Evolutionary conservation across 2,329 filamentous ascomycete genomes (phyloP).

Genomic region (Epichloe gansuensis): DNA sequence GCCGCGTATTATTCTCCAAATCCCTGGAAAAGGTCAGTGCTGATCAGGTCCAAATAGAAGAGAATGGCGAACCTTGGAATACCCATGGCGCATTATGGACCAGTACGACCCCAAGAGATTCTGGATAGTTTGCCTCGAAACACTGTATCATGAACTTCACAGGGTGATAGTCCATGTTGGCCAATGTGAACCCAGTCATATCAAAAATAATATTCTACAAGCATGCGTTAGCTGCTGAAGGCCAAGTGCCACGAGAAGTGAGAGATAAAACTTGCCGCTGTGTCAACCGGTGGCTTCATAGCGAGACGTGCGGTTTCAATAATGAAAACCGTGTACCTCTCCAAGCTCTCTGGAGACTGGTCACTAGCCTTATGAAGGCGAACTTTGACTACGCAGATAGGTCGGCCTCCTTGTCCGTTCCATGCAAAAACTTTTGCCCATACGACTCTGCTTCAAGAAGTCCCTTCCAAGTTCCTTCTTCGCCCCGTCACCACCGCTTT

Average conservation of each 20-base stretch:
- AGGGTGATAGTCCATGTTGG: constrained; percentile 96
- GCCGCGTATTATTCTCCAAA: constrained; percentile 89
- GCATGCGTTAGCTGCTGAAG: neutral
- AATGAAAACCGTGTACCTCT: constrained; percentile 82
- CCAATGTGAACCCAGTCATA: constrained; percentile 85
- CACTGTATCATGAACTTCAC: constrained; percentile 99
- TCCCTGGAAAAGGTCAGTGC: constrained; percentile 37
- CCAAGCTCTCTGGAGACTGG: constrained; percentile 69
- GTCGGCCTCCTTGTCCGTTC: constrained; percentile 72
- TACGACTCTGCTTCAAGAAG: constrained; percentile 70
- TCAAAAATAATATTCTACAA: constrained; percentile 80
- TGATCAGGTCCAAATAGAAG: neutral
- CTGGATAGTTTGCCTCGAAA: constrained; percentile 97
- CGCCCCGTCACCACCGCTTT: constrained; percentile 39
- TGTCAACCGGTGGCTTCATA: constrained; percentile 70
- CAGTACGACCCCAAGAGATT: constrained; percentile 77
- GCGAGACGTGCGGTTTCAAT: constrained; percentile 91
- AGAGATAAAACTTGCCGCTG: constrained; percentile 56
- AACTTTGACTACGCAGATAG: constrained; percentile 76
- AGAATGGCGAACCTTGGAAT: constrained; percentile 61
- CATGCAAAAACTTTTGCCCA: constrained; percentile 94
- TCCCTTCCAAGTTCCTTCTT: constrained; percentile 57
- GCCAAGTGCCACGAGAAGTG: too few relatives aligned
- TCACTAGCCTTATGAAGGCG: constrained; percentile 72
- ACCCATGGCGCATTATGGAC: constrained; percentile 97